Conservation (phyloP, 2,329 filamentous ascomycete species). For the Trichophyton schoenleinii region DNA sequence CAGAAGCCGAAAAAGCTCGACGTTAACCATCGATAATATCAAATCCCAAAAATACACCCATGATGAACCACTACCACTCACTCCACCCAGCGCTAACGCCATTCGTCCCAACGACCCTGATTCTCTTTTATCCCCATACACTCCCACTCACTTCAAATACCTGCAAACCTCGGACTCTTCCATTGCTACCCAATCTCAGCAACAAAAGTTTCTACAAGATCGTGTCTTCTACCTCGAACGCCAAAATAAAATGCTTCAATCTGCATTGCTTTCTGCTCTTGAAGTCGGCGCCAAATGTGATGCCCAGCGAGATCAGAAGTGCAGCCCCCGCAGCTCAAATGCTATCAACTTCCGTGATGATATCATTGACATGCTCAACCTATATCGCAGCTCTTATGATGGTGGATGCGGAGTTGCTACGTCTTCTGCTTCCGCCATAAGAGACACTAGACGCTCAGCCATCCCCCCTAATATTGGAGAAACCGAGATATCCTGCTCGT, state of each 20-base stretch:
- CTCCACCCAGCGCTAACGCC: neutral
- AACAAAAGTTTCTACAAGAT: conserved; percentile 22
- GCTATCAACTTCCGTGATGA: neutral
- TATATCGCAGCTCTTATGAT: conserved; percentile 2
- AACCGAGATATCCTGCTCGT: neutral
- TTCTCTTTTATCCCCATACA: conserved; percentile 4
- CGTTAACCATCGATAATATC: neutral
- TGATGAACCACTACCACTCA: neutral
- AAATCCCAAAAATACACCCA: neutral
- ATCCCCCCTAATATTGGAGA: neutral
- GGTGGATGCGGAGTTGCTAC: neutral
- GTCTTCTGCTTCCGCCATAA: neutral
- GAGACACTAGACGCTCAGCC: neutral
- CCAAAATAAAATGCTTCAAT: conserved; percentile 33
- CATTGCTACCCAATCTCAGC: neutral
- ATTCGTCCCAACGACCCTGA: conserved; percentile 1
- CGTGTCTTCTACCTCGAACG: conserved; percentile 30
- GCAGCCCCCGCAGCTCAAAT: neutral
- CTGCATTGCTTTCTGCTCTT: conserved; percentile 29
- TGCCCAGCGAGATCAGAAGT: neutral
- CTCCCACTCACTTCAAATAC: neutral
- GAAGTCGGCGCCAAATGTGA: conserved; percentile 23
- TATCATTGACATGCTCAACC: conserved; percentile 5
- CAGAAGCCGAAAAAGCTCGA: neutral
- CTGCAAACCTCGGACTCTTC: neutral